Conservation (phyloP, 176 grass and related monocot genomes). For the Aegilops speltoides region DNA sequence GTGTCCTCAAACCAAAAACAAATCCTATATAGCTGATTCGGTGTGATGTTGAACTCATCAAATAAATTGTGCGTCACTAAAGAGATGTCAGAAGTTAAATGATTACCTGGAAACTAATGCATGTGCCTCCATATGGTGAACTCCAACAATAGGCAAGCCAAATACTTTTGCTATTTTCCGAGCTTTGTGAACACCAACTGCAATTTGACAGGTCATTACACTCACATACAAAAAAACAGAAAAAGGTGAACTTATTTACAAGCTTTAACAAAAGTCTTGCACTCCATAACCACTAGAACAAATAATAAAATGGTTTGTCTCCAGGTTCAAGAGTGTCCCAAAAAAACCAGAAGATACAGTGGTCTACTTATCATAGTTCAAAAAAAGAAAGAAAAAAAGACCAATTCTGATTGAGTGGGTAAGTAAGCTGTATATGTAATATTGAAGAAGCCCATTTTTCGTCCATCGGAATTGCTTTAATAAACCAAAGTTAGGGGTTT, state of each 20-base stretch:
- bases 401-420: neutral
- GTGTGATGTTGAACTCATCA: neutral
- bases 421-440: neutral
- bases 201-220: conserved; percentile 32
- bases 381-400: neutral
- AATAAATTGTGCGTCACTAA: neutral
- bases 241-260: neutral
- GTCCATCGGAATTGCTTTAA: no score
- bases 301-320: neutral
- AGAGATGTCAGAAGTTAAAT: neutral
- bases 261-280: neutral
- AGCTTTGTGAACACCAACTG: conserved; percentile 95
- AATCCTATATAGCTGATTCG: neutral
- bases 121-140: conserved; percentile 98
- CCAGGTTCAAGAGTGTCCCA: neutral
- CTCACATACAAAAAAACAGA: neutral
- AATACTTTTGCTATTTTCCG: conserved; percentile 69
- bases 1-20: neutral
- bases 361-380: neutral
- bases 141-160: conserved; percentile 77
- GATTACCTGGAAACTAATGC: conserved; percentile 89
- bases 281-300: conserved; percentile 1
- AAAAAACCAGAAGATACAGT: neutral
- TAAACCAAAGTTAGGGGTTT: no score
- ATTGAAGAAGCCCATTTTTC: neutral